Conservation (phyloP, 768 basidiomycete genomes). For the Termitomyces sp. region DNA sequence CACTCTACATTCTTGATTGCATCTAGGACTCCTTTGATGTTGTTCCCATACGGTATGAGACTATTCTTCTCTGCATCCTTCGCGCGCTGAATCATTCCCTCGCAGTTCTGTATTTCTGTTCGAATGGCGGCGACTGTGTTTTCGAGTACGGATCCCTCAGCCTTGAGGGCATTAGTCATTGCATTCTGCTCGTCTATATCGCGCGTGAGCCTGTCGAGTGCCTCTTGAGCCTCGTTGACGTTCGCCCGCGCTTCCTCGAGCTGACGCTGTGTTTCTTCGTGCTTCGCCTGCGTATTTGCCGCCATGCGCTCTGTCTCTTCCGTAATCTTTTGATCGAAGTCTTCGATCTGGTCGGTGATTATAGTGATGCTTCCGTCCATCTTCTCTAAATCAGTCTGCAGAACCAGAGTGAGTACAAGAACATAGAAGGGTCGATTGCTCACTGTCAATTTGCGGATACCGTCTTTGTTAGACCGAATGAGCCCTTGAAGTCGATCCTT, state of each 20-base stretch:
- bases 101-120: slow-evolving; percentile 37
- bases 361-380: slow-evolving; percentile 37
- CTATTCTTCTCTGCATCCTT: slow-evolving; percentile 50
- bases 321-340: slow-evolving; percentile 42
- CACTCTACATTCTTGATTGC: slow-evolving; percentile 48
- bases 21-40: slow-evolving; percentile 53
- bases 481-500: slow-evolving; percentile 43
- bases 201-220: slow-evolving; percentile 21
- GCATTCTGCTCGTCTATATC: slow-evolving; percentile 26
- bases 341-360: slow-evolving; percentile 27
- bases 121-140: slow-evolving; percentile 25
- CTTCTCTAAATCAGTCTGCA: slow-evolving; percentile 45
- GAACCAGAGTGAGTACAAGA: neutral
- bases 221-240: slow-evolving; percentile 32
- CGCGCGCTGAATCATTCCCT: slow-evolving; percentile 45
- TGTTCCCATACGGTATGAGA: slow-evolving; percentile 55
- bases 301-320: slow-evolving; percentile 51
- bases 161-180: slow-evolving; percentile 25
- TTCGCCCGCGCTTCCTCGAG: slow-evolving; percentile 40
- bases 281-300: slow-evolving; percentile 54
- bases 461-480: slow-evolving; percentile 40
- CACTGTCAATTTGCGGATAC: slow-evolving; percentile 39
- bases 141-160: slow-evolving; percentile 32
- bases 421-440: neutral
- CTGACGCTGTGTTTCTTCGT: slow-evolving; percentile 48